Conservation (phyloP, 2,329 filamentous ascomycete genomes). For the Talaromyces sp. region DNA sequence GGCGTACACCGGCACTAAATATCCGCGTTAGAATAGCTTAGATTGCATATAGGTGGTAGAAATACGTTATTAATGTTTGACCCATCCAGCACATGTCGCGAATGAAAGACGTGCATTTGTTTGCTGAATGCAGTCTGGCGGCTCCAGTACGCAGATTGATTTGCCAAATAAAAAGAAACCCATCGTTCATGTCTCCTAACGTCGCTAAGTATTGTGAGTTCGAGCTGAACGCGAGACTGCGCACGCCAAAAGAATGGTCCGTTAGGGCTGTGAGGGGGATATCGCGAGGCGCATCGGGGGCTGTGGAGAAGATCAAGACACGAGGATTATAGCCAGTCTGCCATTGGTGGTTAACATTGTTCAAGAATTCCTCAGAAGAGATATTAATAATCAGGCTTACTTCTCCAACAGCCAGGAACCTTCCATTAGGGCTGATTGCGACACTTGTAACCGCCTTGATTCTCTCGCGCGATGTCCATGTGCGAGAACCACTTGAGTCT, state of each 20-base stretch:
- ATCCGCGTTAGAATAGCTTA: conserved; percentile 14
- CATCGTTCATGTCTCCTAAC: conserved; percentile 82
- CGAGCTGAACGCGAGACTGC: conserved; percentile 80
- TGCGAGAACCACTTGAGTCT: conserved; percentile 61
- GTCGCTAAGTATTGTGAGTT: conserved; percentile 84
- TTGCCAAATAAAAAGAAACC: conserved; percentile 87
- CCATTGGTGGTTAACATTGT: background rate
- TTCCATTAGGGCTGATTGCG: conserved; percentile 79
- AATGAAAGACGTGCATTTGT: conserved; percentile 85
- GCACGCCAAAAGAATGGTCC: conserved; percentile 87
- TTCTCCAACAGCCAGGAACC: conserved; percentile 86
- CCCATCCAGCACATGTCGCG: conserved; percentile 90
- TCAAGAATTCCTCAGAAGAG: background rate
- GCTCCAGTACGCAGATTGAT: conserved; percentile 77
- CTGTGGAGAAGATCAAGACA: conserved; percentile 81
- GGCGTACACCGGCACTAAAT: conserved; percentile 66
- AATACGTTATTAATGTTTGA: conserved; percentile 67
- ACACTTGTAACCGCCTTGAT: conserved; percentile 94
- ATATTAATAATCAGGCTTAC: conserved; percentile 34
- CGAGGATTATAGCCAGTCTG: conserved; percentile 85
- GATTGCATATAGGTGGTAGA: conserved; percentile 14
- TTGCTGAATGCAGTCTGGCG: conserved; percentile 74
- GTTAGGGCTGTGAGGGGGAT: conserved; percentile 76
- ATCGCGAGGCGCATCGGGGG: conserved; percentile 70
- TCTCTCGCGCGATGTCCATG: conserved; percentile 82